These are phyloP conservation scores for Clonostachys solani DNA, from an alignment of 2,329 filamentous ascomycete species.

Conservation along the genomic window DNA sequence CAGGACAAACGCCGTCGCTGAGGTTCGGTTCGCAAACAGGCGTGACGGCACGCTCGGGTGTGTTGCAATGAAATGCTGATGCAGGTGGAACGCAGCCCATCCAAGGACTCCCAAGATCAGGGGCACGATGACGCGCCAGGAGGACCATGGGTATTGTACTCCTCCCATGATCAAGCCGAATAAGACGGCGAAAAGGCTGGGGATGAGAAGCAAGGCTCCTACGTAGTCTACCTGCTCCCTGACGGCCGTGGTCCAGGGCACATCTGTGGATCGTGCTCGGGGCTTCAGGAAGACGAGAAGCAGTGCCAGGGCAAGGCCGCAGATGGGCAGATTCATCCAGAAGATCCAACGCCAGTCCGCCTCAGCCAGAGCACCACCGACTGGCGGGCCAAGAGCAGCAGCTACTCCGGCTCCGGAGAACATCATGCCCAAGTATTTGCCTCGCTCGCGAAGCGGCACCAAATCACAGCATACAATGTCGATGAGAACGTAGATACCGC, in stretches of 20 bases:
- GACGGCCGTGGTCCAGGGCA: too few species aligned
- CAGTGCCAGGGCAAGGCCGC: constrained; percentile 10
- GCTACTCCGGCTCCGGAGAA: constrained; percentile 2
- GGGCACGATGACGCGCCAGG: constrained; percentile 12
- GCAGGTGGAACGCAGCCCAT: constrained; percentile 17
- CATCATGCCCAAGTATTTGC: constrained; percentile 29
- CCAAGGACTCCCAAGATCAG: constrained; percentile 31
- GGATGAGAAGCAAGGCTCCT: constrained; percentile 30
- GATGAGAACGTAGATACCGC: constrained; percentile 25
- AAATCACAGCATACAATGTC: constrained; percentile 35
- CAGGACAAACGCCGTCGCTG: constrained; percentile 12
- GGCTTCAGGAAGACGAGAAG: too few species aligned
- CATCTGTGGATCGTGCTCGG: too few species aligned
- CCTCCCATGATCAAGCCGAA: constrained; percentile 11
- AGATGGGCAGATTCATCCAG: constrained; percentile 27
- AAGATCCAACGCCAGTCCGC: constrained; percentile 17
- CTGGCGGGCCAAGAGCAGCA: constrained; percentile 14
- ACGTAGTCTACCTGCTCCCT: constrained; percentile 23
- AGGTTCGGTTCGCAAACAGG: constrained; percentile 13
- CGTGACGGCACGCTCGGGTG: constrained; percentile 7
- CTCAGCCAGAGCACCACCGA: constrained; percentile 13
- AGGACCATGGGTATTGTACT: constrained; percentile 25
- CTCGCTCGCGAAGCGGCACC: constrained; percentile 40
- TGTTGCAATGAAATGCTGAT: constrained; percentile 8
- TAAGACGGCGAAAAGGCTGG: constrained; percentile 16